Percentiles rank a stretch among this genome's conserved stretches.
Evolutionary conservation across 257 asterid genomes (phyloP).

Genomic region (Fraxinus anomala): DNA sequence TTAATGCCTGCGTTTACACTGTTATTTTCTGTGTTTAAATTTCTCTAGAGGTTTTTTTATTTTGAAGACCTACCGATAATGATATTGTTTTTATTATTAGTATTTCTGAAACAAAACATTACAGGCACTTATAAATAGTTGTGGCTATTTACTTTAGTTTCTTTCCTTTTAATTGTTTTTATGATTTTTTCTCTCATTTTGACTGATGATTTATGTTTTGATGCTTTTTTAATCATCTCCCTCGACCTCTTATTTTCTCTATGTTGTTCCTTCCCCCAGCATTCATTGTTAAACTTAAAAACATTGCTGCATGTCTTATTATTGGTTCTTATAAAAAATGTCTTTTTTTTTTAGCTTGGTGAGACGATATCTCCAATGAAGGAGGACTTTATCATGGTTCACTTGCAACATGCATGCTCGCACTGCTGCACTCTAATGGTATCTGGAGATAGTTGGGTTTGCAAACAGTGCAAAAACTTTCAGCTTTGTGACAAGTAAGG

Average conservation of each 20-base stretch:
- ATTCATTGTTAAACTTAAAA: neutral
- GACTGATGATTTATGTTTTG: conserved; percentile 13
- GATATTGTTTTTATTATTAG: neutral
- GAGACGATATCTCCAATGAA: conserved; percentile 94
- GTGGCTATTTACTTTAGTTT: neutral
- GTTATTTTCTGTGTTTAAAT: conserved; percentile 3
- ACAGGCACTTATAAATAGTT: conserved; percentile 1
- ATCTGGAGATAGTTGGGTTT: conserved; percentile 85
- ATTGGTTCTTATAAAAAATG: conserved; percentile 16
- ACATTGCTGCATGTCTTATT: conserved; percentile 10
- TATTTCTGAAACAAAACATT: conserved; percentile 1
- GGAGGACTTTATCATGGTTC: conserved; percentile 99
- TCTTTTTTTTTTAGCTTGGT: conserved; percentile 65
- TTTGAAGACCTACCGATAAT: conserved; percentile 14
- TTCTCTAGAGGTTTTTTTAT: conserved; percentile 3
- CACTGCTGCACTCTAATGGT: conserved; percentile 90
- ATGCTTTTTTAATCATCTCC: conserved; percentile 4
- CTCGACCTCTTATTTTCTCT: neutral
- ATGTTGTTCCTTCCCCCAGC: conserved; percentile 1
- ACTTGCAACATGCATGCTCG: conserved; percentile 86
- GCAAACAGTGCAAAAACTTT: conserved; percentile 83
- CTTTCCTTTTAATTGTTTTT: neutral
- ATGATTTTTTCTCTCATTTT: neutral
- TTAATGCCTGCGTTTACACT: conserved; percentile 14
- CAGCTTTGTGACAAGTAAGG: conserved; percentile 87